phyloP scores from a whole-genome alignment of 768 basidiomycete species.

The Neoboletus magnificus region DNA sequence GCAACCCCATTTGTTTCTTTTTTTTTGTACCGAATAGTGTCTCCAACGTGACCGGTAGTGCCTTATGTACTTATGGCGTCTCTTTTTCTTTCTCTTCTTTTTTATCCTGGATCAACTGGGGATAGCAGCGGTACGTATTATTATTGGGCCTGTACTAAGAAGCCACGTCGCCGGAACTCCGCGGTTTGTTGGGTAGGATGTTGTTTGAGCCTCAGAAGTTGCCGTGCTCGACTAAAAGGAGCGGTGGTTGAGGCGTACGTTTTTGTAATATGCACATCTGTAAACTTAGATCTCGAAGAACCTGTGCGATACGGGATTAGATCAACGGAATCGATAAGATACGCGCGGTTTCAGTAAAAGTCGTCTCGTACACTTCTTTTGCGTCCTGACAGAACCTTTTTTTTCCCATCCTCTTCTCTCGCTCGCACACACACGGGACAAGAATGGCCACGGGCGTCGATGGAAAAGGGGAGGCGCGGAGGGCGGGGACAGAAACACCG shows the following conservation, averaged over 20 bases:
- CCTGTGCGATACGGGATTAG: slow-evolving; percentile 8
- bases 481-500: not conserved
- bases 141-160: not conserved
- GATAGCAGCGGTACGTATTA: slow-evolving; percentile 21
- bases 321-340: slow-evolving; percentile 22
- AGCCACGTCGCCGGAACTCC: slow-evolving; percentile 25
- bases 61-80: slow-evolving; percentile 28
- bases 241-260: slow-evolving; percentile 2
- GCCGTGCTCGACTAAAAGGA: slow-evolving; percentile 5
- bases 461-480: not conserved
- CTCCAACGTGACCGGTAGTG: slow-evolving; percentile 22
- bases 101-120: slow-evolving; percentile 12
- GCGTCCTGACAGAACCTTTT: not conserved
- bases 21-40: slow-evolving; percentile 27
- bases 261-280: slow-evolving; percentile 11
- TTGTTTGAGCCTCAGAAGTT: slow-evolving; percentile 3
- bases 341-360: slow-evolving; percentile 6
- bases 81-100: not conserved
- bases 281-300: slow-evolving; percentile 10
- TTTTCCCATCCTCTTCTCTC: not conserved
- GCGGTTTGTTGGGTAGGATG: slow-evolving; percentile 22
- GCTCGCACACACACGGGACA: not conserved
- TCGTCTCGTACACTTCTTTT: not conserved
- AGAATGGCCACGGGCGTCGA: slow-evolving; percentile 8
- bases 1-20: slow-evolving; percentile 21